phyloP scores from a whole-genome alignment of 257 asterid species.

The Solanum infundibuliforme region DNA sequence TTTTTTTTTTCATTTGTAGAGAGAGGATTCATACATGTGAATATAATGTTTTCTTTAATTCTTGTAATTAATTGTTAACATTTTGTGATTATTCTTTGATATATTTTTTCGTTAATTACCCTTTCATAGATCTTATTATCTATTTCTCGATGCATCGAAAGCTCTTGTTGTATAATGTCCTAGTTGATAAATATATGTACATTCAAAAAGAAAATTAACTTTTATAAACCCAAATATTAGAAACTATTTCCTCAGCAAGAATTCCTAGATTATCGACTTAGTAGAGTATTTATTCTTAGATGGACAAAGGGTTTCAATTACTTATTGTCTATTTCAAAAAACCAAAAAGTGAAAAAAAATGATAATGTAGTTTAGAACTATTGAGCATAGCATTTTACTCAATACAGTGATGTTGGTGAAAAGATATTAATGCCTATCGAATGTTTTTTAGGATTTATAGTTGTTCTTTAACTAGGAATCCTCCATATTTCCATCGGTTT shows the following conservation, averaged over 20 bases:
- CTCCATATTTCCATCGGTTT: background rate
- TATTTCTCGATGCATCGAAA: background rate
- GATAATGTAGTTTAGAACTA: background rate
- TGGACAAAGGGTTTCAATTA: background rate
- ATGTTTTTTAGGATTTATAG: background rate
- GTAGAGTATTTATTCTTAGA: too few relatives aligned
- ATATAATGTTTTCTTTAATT: background rate
- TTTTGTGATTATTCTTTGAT: background rate
- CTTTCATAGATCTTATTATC: background rate
- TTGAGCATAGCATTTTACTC: background rate
- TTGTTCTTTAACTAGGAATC: background rate
- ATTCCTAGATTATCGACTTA: too few relatives aligned
- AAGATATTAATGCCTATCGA: background rate
- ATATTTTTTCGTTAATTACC: background rate
- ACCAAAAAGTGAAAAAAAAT: background rate
- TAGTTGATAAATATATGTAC: background rate
- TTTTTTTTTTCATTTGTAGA: conserved; percentile 1
- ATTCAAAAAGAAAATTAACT: too few relatives aligned
- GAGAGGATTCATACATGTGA: background rate
- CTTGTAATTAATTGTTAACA: background rate
- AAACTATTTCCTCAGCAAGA: too few relatives aligned
- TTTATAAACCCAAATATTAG: too few relatives aligned
- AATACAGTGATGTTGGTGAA: background rate
- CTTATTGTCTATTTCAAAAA: too few relatives aligned
- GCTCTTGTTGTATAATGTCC: background rate